Percentiles rank a stretch among this genome's conserved stretches.
phyloP scores from a whole-genome alignment of 345 rosid genomes.

The Angophora floribunda region DNA sequence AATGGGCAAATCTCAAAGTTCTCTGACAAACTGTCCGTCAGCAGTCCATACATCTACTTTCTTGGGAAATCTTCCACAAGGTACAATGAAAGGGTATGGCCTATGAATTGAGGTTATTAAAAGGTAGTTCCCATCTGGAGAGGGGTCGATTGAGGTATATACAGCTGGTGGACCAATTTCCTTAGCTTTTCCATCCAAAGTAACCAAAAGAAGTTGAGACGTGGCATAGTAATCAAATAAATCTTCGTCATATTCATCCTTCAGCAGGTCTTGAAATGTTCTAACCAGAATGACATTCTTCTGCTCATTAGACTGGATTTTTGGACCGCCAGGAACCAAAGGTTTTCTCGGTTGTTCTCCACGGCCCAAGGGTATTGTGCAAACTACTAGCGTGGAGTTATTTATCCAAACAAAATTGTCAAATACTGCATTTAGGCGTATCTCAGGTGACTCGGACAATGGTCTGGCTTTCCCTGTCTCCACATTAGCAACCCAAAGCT shows the following conservation, averaged over 20 bases:
- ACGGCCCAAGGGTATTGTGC: slow-evolving; percentile 65
- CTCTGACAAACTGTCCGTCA: slow-evolving; percentile 64
- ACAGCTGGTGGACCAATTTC: slow-evolving; percentile 71
- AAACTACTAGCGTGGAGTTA: slow-evolving; percentile 58
- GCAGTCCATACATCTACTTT: slow-evolving; percentile 75
- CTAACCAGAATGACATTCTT: slow-evolving; percentile 60
- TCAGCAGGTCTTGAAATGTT: slow-evolving; percentile 56
- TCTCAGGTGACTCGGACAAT: slow-evolving; percentile 50
- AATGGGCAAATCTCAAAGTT: slow-evolving; percentile 76
- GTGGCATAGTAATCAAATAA: slow-evolving; percentile 79
- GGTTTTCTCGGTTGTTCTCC: slow-evolving; percentile 76
- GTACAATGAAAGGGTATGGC: slow-evolving; percentile 76
- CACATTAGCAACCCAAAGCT: slow-evolving; percentile 76
- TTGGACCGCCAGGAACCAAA: slow-evolving; percentile 73
- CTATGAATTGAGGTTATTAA: slow-evolving; percentile 57
- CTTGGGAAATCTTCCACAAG: slow-evolving; percentile 90
- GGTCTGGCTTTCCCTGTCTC: slow-evolving; percentile 71
- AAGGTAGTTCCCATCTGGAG: slow-evolving; percentile 66
- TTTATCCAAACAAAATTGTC: slow-evolving; percentile 71
- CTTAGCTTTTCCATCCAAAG: slow-evolving; percentile 34
- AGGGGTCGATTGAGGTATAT: slow-evolving; percentile 73
- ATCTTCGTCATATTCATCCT: slow-evolving; percentile 38
- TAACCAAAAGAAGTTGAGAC: slow-evolving; percentile 63
- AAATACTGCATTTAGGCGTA: slow-evolving; percentile 66
- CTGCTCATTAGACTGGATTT: slow-evolving; percentile 67